Conservation (phyloP, 345 rosid genomes). For the Firmiana major region DNA sequence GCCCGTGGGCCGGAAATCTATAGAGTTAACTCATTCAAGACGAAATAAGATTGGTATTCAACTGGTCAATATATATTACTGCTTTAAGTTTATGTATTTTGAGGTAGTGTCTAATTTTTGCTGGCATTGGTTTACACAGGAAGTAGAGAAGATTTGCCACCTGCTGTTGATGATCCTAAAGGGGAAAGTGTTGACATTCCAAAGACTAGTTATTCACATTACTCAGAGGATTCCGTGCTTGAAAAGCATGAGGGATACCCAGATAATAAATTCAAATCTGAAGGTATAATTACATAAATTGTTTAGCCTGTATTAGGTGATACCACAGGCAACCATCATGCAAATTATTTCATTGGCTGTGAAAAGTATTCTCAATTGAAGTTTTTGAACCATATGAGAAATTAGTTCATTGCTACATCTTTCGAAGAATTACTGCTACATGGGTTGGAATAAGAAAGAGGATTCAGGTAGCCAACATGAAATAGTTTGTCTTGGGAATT, state of each 20-base stretch:
- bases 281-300: conserved; percentile 36
- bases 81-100: conserved; percentile 9
- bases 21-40: conserved; percentile 52
- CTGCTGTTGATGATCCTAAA: conserved; percentile 42
- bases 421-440: neutral
- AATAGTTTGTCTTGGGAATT: neutral
- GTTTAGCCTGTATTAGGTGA: conserved; percentile 4
- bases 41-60: conserved; percentile 58
- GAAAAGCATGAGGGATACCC: conserved; percentile 33
- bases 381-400: neutral
- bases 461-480: neutral
- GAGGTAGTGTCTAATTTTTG: conserved; percentile 4
- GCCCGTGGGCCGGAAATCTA: conserved; percentile 41
- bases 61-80: conserved; percentile 14
- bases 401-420: neutral
- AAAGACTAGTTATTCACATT: conserved; percentile 32
- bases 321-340: neutral
- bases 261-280: conserved; percentile 47
- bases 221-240: conserved; percentile 24
- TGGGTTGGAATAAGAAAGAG: neutral
- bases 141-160: conserved; percentile 58
- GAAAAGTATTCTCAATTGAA: neutral
- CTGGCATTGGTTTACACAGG: conserved; percentile 46
- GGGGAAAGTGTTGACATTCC: conserved; percentile 38
- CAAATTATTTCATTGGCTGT: neutral